Evolutionary conservation across 78 protist genomes (phyloP), one percentile per base, ranked within the genome.

Genomic region (Dictyostelium capitatum): DNA sequence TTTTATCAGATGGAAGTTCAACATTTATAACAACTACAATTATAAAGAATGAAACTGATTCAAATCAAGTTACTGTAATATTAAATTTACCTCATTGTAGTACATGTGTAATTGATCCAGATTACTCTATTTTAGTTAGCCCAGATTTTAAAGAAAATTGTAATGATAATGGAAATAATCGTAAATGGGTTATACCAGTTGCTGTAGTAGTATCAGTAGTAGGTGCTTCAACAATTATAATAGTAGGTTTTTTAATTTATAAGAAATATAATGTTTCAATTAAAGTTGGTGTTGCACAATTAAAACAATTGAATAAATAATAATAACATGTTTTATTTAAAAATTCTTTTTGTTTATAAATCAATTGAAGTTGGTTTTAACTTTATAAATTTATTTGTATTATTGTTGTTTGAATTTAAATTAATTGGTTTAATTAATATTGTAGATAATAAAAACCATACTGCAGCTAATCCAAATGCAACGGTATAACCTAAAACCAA

Each of bases 161-260:
- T n/a, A 10, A 10, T 15, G 20, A 62, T 23, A 8, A 23, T 37
- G 43, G 2, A 3, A 37, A 37, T 12, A 14, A 65, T 10, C 41
- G 43, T 19, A 50, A 12, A 17, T 82, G 89, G 89, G 9, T 82
- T 25, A 23, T 82, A 43, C 89, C 89, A 25, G 89, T 82, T 65
- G 59, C 20, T 2, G 47, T 82, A 7, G 79, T 53, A 4, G 67
- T 32, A 6, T 41, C 89, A 12, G 48, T 82, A 5, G 64, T 43
- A 3, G 75, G 79, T 46, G 75, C n/a, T 5, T 47, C 53, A 3
- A 14, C 25, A 1, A 46, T 80, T n/a, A 46, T 19, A 12, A 17
- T 65, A 20, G 28, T 50, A 32, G 28, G 46, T 3, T 59, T 12
- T 25, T 0, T 80, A 20, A 25, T 62, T 14, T 30, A 62, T 47